Evolutionary conservation across 129 eudicot genomes (phyloP), one percentile per base, ranked within the genome.

Genomic region (Mikania micrantha): DNA sequence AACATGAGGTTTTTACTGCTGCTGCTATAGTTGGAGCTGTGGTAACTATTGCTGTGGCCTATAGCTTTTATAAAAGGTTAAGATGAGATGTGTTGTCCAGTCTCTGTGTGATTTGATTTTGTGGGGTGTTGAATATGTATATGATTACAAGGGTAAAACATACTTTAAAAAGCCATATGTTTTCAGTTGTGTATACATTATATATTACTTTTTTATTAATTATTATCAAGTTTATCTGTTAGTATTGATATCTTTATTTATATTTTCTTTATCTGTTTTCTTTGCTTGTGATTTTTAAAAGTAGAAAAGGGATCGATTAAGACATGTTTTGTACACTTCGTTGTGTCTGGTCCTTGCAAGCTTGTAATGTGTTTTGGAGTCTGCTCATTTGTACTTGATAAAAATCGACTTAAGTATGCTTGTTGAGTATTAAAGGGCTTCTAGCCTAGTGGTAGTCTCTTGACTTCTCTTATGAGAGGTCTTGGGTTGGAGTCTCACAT

Each of bases 21-120:
- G 87, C 72, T 73, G 96, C 81, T 63, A 79, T 93, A 47, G 76
- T 82, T 35, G 95, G 95, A 29, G 98, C 90, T 4, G 88, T 82
- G 72, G 82, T 84, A 44, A 78, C 89, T 27, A 80, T 82, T 61
- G 90, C 78, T 31, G 91, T 92, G 66, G 88, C 83, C 27, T 86
- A 78, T 71, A 81, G 88, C 73, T 64, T 82, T 40, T 88, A 82
- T 71, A 79, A 71, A 65, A 86, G 81, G 80, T 77, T 86, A 66
- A 70, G 84, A 64, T 93, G 78, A 88, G 48, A n/a, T 34, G 54
- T 45, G 60, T 45, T 50, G 21, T 31, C 15, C 4, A 0, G 47
- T 66, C 27, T 66, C 19, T 10, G 53, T 27, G 10, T 66, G 72
- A 11, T 66, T 47, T 39, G 20, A 61, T 24, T 60, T 50, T 47